These are phyloP conservation scores for Xylaria telfairii DNA, from an alignment of 495 filamentous ascomycete species.

Conservation along the genomic window DNA sequence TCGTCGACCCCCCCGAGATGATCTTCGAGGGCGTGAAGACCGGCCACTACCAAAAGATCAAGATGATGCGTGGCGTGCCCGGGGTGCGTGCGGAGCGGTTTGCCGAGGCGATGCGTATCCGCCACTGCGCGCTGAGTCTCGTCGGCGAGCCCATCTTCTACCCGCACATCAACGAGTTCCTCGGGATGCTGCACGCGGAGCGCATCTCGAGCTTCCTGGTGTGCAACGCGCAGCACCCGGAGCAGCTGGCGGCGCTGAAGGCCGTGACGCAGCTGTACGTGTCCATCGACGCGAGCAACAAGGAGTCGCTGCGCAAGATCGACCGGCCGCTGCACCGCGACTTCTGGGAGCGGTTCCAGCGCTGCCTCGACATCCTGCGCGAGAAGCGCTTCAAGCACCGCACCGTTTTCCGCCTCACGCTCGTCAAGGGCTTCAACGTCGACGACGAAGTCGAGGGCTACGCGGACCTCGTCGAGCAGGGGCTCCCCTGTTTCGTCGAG, in stretches of 20 bases:
- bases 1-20: constrained; percentile 84
- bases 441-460: constrained; percentile 92
- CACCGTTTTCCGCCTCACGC: constrained; percentile 92
- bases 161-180: constrained; percentile 91
- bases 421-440: constrained; percentile 94
- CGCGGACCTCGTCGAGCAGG: constrained; percentile 83
- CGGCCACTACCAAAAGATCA: constrained; percentile 95
- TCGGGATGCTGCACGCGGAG: constrained; percentile 79
- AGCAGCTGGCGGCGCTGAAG: constrained; percentile 78
- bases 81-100: constrained; percentile 92
- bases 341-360: constrained; percentile 94
- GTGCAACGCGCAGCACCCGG: constrained; percentile 97
- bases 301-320: constrained; percentile 83
- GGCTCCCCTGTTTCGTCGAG: constrained; percentile 88
- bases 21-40: constrained; percentile 90
- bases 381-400: constrained; percentile 81
- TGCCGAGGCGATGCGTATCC: constrained; percentile 88
- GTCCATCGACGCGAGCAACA: constrained; percentile 90
- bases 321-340: constrained; percentile 93
- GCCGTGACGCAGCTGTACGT: constrained; percentile 95
- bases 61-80: constrained; percentile 91
- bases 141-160: constrained; percentile 99
- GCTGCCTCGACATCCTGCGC: constrained; percentile 87
- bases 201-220: constrained; percentile 94
- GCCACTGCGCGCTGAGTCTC: constrained; percentile 87